These are phyloP conservation scores for Alnus rubra DNA, from an alignment of 306 rosid species.

Conservation along the genomic window DNA sequence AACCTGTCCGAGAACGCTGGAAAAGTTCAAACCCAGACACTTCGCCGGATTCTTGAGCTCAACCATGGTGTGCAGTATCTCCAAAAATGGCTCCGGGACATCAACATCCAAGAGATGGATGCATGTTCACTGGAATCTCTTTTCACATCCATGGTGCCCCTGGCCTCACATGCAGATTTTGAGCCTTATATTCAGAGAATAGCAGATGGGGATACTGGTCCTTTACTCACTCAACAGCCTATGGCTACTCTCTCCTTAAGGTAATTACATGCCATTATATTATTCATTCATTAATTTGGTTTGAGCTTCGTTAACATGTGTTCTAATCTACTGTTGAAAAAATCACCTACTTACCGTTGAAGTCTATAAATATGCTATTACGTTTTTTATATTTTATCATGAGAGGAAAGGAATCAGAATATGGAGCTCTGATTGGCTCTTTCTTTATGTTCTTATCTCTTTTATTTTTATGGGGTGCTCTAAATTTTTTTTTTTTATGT, in stretches of 20 bases:
- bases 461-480: constrained; percentile 5
- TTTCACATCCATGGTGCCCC: constrained; percentile 76
- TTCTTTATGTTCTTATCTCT: constrained; percentile 2
- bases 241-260: constrained; percentile 38
- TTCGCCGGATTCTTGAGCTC: constrained; percentile 64
- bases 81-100: constrained; percentile 59
- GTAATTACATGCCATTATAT: not conserved
- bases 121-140: constrained; percentile 67
- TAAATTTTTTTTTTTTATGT: no score
- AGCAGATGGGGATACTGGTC: constrained; percentile 69
- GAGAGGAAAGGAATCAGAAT: constrained; percentile 24
- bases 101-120: constrained; percentile 56
- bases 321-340: no score
- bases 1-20: constrained; percentile 52
- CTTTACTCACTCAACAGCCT: constrained; percentile 75
- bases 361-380: no score
- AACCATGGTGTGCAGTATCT: constrained; percentile 74
- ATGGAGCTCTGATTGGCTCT: constrained; percentile 18
- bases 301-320: no score
- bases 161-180: constrained; percentile 73
- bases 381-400: not conserved
- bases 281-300: no score
- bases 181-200: constrained; percentile 80
- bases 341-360: no score
- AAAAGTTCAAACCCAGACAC: constrained; percentile 58